Base-by-base conservation (phyloP, 768 basidiomycete species). In the Pisolithus marmoratus region DNA sequence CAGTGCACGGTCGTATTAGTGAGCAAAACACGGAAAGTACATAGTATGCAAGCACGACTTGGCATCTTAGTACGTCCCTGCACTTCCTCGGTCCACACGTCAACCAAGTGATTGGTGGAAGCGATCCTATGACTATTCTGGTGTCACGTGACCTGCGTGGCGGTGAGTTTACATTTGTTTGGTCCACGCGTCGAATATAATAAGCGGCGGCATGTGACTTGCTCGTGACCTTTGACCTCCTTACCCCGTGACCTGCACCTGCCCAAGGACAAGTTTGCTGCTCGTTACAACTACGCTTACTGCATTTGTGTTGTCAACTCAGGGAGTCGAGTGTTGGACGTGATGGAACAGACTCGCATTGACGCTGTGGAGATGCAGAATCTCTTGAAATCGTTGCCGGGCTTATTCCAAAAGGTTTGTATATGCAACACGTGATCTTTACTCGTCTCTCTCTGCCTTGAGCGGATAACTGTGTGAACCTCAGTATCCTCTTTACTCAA, bases 291-390 rank as follows among this genome's bases (percentile, higher is more conserved):
- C n/a, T n/a, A n/a, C n/a, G 38, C 34, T 22, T 15, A 12, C 51
- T 54, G 12, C 34, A 34, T 14, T 34, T 14, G 34, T 34, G 15
- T 34, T 34, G 34, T 34, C 34, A 34, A 34, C 34, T n/a, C n/a
- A 15, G 34, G 12, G 34, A 34, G 34, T 11, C 42, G 6, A 24
- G 23, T 29, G 6, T 29, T 9, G 23, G 14, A 7, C 22, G 23
- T 29, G 17, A 45, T 45, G 43, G 46, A 36, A n/a, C 8, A 19
- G 20, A 19, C 34, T 11, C 46, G 34, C 57, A 50, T 85, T 45
- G 79, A 82, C 60, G 72, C 76, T 20, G 71, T 72, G 29, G 84
- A 86, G 66, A 73, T 88, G 49, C 72, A 82, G 67, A 77, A 68
- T 46, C 65, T 88, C 27, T 67, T 88, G 22, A 80, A 82, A 50